phyloP scores from a whole-genome alignment of 306 rosid species.

The Erythrophleum fordii region DNA sequence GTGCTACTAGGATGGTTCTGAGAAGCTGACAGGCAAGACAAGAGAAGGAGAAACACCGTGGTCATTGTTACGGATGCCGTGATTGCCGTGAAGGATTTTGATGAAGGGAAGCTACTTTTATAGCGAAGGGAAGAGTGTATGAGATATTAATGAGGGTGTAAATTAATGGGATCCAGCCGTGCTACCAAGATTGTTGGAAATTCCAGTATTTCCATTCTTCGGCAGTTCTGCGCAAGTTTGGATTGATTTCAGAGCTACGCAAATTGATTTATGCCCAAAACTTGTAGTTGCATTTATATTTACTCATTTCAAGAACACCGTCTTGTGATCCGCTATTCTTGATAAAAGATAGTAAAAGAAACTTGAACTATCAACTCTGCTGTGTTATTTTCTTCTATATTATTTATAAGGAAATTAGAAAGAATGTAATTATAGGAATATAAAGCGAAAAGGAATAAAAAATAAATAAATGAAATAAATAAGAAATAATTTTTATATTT shows the following conservation, averaged over 20 bases:
- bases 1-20: no score
- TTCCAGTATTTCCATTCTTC: not conserved
- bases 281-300: not conserved
- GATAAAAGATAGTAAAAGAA: no score
- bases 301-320: not conserved
- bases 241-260: no score
- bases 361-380: no score
- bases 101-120: not conserved
- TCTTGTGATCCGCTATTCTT: not conserved
- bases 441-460: no score
- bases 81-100: not conserved
- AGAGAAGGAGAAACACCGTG: not conserved
- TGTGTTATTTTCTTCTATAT: no score
- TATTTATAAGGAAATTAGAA: no score
- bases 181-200: no score
- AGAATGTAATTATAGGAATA: no score
- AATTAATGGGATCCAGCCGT: not conserved
- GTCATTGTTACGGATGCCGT: not conserved
- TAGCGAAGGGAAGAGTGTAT: not conserved
- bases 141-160: not conserved
- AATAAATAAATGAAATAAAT: no score
- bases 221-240: not conserved
- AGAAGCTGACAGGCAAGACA: not conserved
- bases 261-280: not conserved
- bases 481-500: no score